Base-by-base conservation (phyloP, 768 basidiomycete genomes). In the Xanthoconium stramineum region DNA sequence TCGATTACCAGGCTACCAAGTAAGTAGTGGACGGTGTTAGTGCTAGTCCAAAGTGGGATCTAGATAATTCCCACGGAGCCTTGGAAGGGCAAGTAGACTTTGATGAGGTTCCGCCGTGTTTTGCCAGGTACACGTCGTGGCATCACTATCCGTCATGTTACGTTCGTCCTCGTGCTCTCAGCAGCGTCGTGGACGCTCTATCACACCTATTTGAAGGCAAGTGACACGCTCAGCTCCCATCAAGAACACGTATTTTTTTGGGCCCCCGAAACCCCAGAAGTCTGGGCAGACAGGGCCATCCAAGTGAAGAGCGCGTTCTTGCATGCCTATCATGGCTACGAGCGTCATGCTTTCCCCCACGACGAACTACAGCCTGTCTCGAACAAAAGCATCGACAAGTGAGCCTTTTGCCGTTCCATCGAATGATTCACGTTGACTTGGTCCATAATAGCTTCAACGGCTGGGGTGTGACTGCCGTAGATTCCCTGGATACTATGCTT, bases 401-500 rank as follows among this genome's bases (percentile, higher is more conserved):
- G 62, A 55, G 80, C 63, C 19, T 30, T 35, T 8, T 33, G 5
- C 39, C 11, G 10, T 10, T 3, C 29, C 4, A 7, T n/a, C 3
- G 33, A 15, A 12, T 30, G 13, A 13, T 13, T 28, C 48, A 11
- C 20, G 1, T 39, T 60, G 39, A 66, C 46, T 2, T 2, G n/a
- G 9, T 13, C 20, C 42, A 30, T n/a, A 12, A 30, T 44, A 90
- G 88, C 57, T 88, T 90, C 68, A 91, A 91, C 65, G 87, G 86
- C 8, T 92, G 89, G 89, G 86, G 85, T 24, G 78, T 89, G 1
- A 86, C 89, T 6, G 77, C 83, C 44, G 80, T 92, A 47, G 94
- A 97, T 65, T 83, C 91, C 6, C 77, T 97, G 6, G 93, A 95
- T 65, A 92, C 91, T 0, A 85, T 97, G 79, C 75, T 89, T 37